A percentile compares a stretch with the other conserved stretches of the same genome.
Conservation (phyloP, 371 early-diverging fungal genomes). For the Blakeslea trispora region DNA sequence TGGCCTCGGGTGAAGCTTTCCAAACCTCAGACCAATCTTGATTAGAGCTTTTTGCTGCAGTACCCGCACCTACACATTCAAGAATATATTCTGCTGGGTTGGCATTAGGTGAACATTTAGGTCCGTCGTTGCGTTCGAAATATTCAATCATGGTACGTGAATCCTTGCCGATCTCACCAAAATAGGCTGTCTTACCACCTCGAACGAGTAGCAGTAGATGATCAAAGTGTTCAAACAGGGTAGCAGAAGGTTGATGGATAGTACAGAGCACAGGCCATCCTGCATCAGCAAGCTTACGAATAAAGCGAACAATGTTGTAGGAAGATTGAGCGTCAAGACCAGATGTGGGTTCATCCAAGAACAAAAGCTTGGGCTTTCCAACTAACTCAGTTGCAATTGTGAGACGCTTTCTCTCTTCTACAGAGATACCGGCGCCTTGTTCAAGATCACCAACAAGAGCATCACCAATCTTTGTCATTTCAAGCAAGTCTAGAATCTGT, state of each 20-base stretch:
- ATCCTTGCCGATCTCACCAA: conserved; percentile 71
- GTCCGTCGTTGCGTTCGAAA: conserved; percentile 66
- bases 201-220: conserved; percentile 75
- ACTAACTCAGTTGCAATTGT: conserved; percentile 75
- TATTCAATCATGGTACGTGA: conserved; percentile 57
- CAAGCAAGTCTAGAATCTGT: conserved; percentile 64
- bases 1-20: conserved; percentile 51
- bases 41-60: conserved; percentile 51
- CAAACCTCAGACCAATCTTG: conserved; percentile 66
- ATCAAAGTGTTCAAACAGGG: conserved; percentile 82
- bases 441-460: conserved; percentile 60
- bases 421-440: conserved; percentile 60
- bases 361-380: conserved; percentile 73
- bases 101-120: conserved; percentile 54
- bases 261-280: conserved; percentile 76
- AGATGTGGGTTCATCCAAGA: conserved; percentile 88
- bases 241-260: conserved; percentile 85
- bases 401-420: conserved; percentile 67
- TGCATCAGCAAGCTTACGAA: conserved; percentile 69
- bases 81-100: conserved; percentile 78
- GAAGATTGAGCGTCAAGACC: conserved; percentile 73
- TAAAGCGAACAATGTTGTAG: conserved; percentile 71
- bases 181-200: conserved; percentile 74
- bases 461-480: conserved; percentile 64
- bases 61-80: conserved; percentile 64